A percentile compares a stretch with the other conserved stretches of the same genome.
phyloP scores from a whole-genome alignment of 2,329 filamentous ascomycete species.

The Penicillium oxalicum region DNA sequence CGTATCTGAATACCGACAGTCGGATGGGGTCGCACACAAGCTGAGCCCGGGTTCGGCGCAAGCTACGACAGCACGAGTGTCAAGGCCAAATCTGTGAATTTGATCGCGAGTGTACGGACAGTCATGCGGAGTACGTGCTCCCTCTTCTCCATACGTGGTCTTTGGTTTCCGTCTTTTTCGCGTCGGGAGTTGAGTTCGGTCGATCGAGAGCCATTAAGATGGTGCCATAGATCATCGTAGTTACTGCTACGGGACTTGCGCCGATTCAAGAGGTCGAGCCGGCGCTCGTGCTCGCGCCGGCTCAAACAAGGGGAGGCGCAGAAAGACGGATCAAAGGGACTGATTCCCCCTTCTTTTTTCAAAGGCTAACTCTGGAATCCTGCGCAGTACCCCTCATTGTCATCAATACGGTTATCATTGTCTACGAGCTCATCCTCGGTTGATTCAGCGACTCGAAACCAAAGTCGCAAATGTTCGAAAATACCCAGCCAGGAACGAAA shows the following conservation, averaged over 20 bases:
- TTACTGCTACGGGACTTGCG: no score
- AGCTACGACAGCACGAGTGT: constrained; percentile 67
- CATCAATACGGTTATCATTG: constrained; percentile 74
- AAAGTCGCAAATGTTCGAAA: no score
- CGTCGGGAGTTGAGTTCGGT: no score
- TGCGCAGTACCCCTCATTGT: constrained; percentile 71
- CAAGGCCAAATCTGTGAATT: constrained; percentile 78
- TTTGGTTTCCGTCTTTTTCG: not conserved
- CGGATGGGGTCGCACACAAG: constrained; percentile 62
- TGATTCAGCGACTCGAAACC: constrained; percentile 35
- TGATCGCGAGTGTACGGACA: constrained; percentile 85
- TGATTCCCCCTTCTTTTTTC: no score
- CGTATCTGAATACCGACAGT: constrained; percentile 47
- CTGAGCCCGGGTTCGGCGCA: constrained; percentile 72
- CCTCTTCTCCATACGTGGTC: not conserved
- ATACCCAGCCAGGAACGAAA: no score
- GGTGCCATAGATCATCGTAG: no score
- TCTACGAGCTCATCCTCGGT: constrained; percentile 73
- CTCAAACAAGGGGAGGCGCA: no score
- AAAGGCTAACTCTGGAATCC: not conserved
- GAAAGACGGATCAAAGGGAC: no score
- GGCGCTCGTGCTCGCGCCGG: no score
- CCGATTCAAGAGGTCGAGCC: no score
- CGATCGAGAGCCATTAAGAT: not conserved
- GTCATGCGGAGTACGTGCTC: constrained; percentile 77